Conservation (phyloP, 2,329 filamentous ascomycete species). For the Nemania sp. region DNA sequence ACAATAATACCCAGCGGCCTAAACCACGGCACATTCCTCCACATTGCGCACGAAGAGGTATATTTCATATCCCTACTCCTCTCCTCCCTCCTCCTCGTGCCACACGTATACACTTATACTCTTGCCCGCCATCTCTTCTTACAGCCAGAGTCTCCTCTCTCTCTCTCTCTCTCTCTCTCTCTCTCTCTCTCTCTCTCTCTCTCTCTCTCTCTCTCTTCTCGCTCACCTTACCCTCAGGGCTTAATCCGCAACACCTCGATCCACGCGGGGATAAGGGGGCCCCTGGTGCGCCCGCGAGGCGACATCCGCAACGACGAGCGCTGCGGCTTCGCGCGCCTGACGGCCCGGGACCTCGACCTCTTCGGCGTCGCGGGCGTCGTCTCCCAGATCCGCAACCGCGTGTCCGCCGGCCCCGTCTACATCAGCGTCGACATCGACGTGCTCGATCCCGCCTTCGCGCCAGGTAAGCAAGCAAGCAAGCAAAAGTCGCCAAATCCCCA, state of each 20-base stretch:
- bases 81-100: background rate
- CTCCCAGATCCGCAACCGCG: slow-evolving; percentile 61
- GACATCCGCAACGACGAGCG: slow-evolving; percentile 61
- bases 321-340: slow-evolving; percentile 63
- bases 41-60: slow-evolving; percentile 64
- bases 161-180: too few species aligned
- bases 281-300: slow-evolving; percentile 51
- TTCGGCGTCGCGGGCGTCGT: slow-evolving; percentile 69
- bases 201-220: too few species aligned
- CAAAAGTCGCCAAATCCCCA: too few species aligned
- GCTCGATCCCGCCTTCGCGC: slow-evolving; percentile 70
- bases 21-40: slow-evolving; percentile 66
- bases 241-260: slow-evolving; percentile 62
- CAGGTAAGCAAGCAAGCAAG: slow-evolving; percentile 49
- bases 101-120: too few species aligned
- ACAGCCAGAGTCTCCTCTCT: background rate
- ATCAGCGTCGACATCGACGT: slow-evolving; percentile 82
- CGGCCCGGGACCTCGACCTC: slow-evolving; percentile 71
- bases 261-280: slow-evolving; percentile 65
- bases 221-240: too few species aligned
- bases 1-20: slow-evolving; percentile 49
- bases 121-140: background rate
- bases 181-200: too few species aligned
- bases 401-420: slow-evolving; percentile 62
- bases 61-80: background rate